Conservation (phyloP, 169 alveolate species). For the Eimeria tenella region DNA sequence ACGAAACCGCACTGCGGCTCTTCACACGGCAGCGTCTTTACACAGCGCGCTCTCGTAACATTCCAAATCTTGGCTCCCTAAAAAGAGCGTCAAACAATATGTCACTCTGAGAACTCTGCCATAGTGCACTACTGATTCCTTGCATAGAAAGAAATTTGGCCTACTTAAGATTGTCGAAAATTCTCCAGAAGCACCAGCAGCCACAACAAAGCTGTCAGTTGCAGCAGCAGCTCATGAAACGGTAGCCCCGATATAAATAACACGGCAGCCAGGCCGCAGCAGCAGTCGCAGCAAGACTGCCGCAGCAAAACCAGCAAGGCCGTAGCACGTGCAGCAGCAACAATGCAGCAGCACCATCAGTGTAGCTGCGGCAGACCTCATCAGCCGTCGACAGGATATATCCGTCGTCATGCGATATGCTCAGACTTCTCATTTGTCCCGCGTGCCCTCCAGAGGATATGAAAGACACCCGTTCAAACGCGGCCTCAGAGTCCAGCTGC, state of each 20-base stretch:
- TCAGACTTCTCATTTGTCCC: constrained; percentile 22
- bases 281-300: neutral
- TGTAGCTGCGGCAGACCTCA: constrained; percentile 46
- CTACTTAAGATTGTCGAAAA: too few species aligned
- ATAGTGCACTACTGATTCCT: too few species aligned
- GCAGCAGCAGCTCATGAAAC: neutral
- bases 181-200: neutral
- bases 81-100: too few species aligned
- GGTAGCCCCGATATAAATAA: neutral
- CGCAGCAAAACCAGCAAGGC: neutral
- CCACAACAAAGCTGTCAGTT: neutral
- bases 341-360: constrained; percentile 17
- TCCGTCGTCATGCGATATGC: constrained; percentile 53
- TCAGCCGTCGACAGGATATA: constrained; percentile 61
- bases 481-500: constrained; percentile 10
- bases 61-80: constrained; percentile 65
- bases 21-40: constrained; percentile 21
- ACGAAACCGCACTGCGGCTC: constrained; percentile 56
- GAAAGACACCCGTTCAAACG: neutral
- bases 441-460: constrained; percentile 39
- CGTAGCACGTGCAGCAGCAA: neutral
- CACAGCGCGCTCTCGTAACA: constrained; percentile 1
- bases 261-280: neutral
- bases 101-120: too few species aligned
- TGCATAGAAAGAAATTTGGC: too few species aligned